These are phyloP conservation scores for Geosmithia putterillii DNA, from an alignment of 2,329 filamentous ascomycete species.

Conservation along the genomic window DNA sequence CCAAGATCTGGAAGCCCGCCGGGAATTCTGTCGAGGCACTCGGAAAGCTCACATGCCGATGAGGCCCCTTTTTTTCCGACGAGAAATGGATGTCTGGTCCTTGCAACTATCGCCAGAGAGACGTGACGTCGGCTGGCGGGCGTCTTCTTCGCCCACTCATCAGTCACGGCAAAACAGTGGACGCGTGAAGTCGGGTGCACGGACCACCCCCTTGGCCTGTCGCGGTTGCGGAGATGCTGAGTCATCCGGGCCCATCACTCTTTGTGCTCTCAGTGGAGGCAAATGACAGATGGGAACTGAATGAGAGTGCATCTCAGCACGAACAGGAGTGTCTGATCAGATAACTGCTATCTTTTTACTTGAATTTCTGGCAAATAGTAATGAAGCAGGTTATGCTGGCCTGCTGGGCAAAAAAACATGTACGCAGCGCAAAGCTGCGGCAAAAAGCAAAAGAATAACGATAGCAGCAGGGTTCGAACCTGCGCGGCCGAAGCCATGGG, in stretches of 20 bases:
- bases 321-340: too few relatives aligned
- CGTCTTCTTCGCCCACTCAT: conserved; percentile 11
- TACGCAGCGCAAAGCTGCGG: background rate
- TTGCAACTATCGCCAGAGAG: conserved; percentile 2
- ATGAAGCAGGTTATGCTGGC: too few relatives aligned
- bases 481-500: background rate
- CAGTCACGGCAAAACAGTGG: conserved; percentile 23
- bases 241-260: too few relatives aligned
- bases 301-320: too few relatives aligned
- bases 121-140: conserved; percentile 21
- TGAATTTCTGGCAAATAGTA: too few relatives aligned
- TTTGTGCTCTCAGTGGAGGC: too few relatives aligned
- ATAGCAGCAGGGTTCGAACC: background rate
- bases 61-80: background rate
- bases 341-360: too few relatives aligned
- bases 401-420: background rate
- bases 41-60: background rate
- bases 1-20: background rate
- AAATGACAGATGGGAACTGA: too few relatives aligned
- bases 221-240: background rate
- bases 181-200: conserved; percentile 27
- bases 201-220: conserved; percentile 9
- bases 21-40: background rate
- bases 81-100: conserved; percentile 10
- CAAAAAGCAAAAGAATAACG: background rate